Base-by-base conservation (phyloP, 139 green algal genomes). In the Zygnema cylindricum region DNA sequence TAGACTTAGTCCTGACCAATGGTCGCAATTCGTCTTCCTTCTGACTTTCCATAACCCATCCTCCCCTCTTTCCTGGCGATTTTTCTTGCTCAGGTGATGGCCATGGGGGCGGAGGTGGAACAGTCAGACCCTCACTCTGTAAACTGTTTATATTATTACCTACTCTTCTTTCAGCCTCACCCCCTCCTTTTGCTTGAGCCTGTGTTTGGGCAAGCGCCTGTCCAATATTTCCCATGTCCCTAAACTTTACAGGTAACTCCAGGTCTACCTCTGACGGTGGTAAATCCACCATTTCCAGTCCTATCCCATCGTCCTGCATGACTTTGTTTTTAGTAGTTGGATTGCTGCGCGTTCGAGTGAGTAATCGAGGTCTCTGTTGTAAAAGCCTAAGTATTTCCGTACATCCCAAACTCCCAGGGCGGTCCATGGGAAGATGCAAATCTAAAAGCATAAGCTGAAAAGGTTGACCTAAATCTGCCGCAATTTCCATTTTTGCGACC, bases 361-460 rank as follows among this genome's bases (percentile, higher is more conserved):
- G 36, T 25, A 79, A 11, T 7, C 36, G 38, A 16, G 71, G 38
- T 11, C 71, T 7, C 71, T 79, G 71, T 42, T 43, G 71, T 55
- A 79, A 43, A 25, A 79, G 11, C 36, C 43, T 55, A 3, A 79
- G 16, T 43, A 79, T 25, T 42, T 79, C 36, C 3, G 38, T 11
- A 79, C 71, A 79, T 11, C 38, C 71, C 71, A 79, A 16, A 43
- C 43, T 79, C 3, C 43, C 11, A 3, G 71, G 71, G 11, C 36
- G 7, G 3, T 43, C 38, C 38, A 16, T 42, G 3, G 77, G 77
- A 36, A 84, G 30, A 55, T 63, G 77, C 77, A 84, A 55, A 33
- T 84, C 77, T 35, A 84, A 33, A 22, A 84, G 35, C 40, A 84
- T 49, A 21, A 84, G 77, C 77, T 84, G 77, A 33, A 84, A 84